Conservation (phyloP, 2,329 filamentous ascomycete genomes). For the Penicillium digitatum region DNA sequence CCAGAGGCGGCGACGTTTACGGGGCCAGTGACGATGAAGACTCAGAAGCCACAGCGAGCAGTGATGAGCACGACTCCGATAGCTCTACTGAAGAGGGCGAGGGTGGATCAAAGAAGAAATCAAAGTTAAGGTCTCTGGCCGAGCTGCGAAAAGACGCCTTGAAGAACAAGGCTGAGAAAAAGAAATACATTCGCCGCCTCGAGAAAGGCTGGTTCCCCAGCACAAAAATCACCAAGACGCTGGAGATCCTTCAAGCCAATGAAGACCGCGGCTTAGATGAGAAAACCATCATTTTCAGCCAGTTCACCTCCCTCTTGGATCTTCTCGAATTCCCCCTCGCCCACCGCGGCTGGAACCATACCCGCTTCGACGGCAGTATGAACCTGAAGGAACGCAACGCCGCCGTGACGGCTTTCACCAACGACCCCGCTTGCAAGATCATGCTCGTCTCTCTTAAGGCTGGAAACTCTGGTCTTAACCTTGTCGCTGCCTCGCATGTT, state of each 20-base stretch:
- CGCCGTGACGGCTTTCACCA: constrained; percentile 64
- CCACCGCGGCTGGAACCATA: constrained; percentile 55
- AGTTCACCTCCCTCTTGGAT: constrained; percentile 75
- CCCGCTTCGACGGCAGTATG: constrained; percentile 76
- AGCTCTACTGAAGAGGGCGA: constrained; percentile 35
- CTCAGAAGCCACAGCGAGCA: constrained; percentile 27
- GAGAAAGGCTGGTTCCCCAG: constrained; percentile 67
- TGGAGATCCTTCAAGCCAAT: constrained; percentile 59
- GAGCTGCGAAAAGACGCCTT: constrained; percentile 64
- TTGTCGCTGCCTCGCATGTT: constrained; percentile 76
- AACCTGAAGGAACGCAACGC: constrained; percentile 61
- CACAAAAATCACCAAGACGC: constrained; percentile 67
- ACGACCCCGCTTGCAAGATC: constrained; percentile 57
- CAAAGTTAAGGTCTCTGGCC: constrained; percentile 53
- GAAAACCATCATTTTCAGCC: constrained; percentile 78
- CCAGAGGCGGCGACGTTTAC: constrained; percentile 31
- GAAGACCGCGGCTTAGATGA: constrained; percentile 53
- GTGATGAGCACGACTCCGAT: constrained; percentile 24
- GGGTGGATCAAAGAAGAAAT: constrained; percentile 40
- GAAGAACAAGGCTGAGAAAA: constrained; percentile 62
- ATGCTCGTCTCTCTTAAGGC: constrained; percentile 77
- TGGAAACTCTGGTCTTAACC: constrained; percentile 80
- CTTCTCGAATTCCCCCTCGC: constrained; percentile 69
- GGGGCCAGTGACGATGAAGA: constrained; percentile 36
- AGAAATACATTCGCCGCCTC: constrained; percentile 66